Conservation (phyloP, 2,329 filamentous ascomycete genomes). For the Juglanconis oblonga region DNA sequence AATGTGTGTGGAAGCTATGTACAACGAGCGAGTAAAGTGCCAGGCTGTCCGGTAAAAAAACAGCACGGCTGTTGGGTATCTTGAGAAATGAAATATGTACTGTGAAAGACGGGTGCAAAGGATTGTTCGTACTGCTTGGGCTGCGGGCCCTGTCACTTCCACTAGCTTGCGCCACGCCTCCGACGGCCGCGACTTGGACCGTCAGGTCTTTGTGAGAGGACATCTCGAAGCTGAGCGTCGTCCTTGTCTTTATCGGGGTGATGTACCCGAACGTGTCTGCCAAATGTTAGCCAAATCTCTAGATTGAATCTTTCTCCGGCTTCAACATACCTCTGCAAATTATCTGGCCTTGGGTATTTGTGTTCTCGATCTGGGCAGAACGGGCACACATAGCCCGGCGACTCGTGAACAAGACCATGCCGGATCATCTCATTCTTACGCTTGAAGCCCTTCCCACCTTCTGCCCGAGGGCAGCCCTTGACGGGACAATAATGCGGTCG, state of each 20-base stretch:
- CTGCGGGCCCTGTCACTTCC: too few species aligned
- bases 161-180: constrained; percentile 50
- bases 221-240: constrained; percentile 75
- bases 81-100: constrained; percentile 15
- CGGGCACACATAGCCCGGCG: constrained; percentile 91
- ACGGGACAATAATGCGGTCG: constrained; percentile 66
- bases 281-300: constrained; percentile 14
- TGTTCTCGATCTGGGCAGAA: constrained; percentile 94
- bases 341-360: constrained; percentile 92
- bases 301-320: constrained; percentile 13
- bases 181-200: constrained; percentile 78
- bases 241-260: constrained; percentile 89
- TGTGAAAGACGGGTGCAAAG: background rate
- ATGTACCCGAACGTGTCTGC: constrained; percentile 87
- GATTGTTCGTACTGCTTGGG: background rate
- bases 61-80: constrained; percentile 11
- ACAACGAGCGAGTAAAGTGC: constrained; percentile 15
- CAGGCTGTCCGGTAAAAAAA: background rate
- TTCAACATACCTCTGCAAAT: constrained; percentile 75
- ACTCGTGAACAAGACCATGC: constrained; percentile 85
- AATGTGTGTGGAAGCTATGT: constrained; percentile 4
- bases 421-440: constrained; percentile 72
- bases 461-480: constrained; percentile 58
- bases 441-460: constrained; percentile 67
- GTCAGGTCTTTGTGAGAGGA: constrained; percentile 81